Base-by-base conservation (phyloP, 1,139 yeast genomes). In the Pichia sp. region DNA sequence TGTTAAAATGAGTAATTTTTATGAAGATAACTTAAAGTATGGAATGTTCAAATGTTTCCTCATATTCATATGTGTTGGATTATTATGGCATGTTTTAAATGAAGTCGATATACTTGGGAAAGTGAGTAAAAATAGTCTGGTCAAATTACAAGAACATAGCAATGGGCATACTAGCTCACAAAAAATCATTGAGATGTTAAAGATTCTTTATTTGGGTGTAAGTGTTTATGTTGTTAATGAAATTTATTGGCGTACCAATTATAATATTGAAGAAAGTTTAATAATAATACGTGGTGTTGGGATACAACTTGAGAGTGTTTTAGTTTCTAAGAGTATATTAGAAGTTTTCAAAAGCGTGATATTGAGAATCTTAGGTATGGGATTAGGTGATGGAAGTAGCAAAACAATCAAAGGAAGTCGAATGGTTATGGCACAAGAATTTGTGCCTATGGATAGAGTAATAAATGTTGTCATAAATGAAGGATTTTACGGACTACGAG, bases 381-480 rank as follows among this genome's bases (percentile, higher is more conserved):
- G 16, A 39, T 38, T 12, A 29, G 27, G 18, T 8, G 22, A 4
- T 11, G 22, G 13, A 11, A 9, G 15, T 11, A 11, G 11, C 25
- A 12, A 34, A n/a, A 22, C 22, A 4, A n/a, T 23, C 9, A 27
- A 42, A 25, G 12, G 26, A 4, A 20, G 24, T 9, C 13, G 46
- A 34, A 15, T 16, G 22, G 13, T 51, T 8, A 26, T 52, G 9
- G 58, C 51, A 37, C 53, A 53, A 44, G 55, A 62, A 16, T 80
- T 82, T 57, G 70, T 80, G 15, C 82, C 86, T 0, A 65, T 72
- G 38, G 76, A 72, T 42, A 68, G 68, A 41, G 72, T 82, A 45
- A 72, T 76, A 6, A 87, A 82, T 60, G 61, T 82, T 26, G 78
- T 81, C 0, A 77, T 83, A 30, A 82, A 82, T 57, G 90, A 83